These are phyloP conservation scores for Tuber borchii DNA, from an alignment of 495 filamentous ascomycete genomes.

Conservation along the genomic window DNA sequence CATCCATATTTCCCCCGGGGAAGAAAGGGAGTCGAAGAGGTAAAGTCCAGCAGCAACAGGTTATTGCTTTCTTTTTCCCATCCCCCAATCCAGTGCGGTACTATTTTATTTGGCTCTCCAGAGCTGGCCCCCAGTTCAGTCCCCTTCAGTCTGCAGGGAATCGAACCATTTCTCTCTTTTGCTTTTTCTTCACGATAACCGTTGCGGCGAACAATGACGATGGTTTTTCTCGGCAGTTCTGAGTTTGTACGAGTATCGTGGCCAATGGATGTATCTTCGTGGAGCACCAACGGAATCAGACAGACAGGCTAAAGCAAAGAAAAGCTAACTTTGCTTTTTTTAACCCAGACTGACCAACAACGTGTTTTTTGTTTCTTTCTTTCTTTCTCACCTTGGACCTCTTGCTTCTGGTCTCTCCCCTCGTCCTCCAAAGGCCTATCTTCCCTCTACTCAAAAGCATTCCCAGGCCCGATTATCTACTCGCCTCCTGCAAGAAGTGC, in stretches of 20 bases:
- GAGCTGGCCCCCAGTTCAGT: neutral
- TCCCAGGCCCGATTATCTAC: neutral
- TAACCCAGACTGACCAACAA: neutral
- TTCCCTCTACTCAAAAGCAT: neutral
- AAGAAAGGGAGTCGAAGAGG: neutral
- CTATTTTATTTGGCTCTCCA: neutral
- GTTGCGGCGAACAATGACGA: slow-evolving; percentile 4
- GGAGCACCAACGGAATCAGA: neutral
- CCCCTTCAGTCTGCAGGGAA: neutral
- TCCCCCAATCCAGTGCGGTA: neutral
- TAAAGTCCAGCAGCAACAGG: neutral
- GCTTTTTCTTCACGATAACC: slow-evolving; percentile 3
- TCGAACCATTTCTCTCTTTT: neutral
- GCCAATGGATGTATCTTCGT: neutral
- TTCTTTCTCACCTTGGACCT: neutral
- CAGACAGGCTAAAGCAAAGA: neutral
- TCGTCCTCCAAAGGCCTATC: neutral
- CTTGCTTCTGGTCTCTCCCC: neutral
- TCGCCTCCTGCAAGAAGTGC: too few species aligned
- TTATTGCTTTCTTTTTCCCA: neutral
- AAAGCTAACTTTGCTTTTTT: neutral
- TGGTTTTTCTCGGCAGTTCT: slow-evolving; percentile 3
- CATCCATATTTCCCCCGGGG: neutral
- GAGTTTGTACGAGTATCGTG: neutral
- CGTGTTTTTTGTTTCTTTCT: neutral